Base-by-base conservation (phyloP, 345 rosid genomes). In the Hibiscus tridactylites region DNA sequence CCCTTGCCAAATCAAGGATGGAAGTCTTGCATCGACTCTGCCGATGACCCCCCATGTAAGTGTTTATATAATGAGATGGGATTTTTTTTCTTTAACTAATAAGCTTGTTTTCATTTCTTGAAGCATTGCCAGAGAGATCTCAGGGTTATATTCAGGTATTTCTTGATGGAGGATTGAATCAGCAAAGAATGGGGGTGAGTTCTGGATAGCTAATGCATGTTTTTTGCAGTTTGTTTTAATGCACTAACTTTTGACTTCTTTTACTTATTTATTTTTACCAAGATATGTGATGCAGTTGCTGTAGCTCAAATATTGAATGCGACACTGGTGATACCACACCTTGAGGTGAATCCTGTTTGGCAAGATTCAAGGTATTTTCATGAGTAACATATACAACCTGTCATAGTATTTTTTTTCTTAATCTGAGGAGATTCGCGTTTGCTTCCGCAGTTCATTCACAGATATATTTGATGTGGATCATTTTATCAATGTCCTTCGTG, bases 271-370 rank as follows among this genome's bases (percentile, higher is more conserved):
- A 9, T 73, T 3, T 6, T 75, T 78, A 16, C 66, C 19, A 52
- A 94, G 99, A 88, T 95, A 78, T 95, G 99, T 68, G 99, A 95
- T 87, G 97, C 98, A 11, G 99, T 95, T 79, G 97, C 98, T 44
- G 90, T 95, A 76, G 97, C 99, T 46, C 92, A 88, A 78, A 90
- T 92, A 70, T 76, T 92, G 74, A 95, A 95, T 62, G 94, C 89
- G 9, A 95, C 97, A 3, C 88, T 95, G 65, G 90, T 90, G 69
- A 84, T 95, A 69, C 99, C 99, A 17, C 97, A 90, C 61, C 88
- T 95, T 75, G 99, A 95, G 82, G 91, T 95, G 2, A 95, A 95
- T 82, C 90, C 97, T 19, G 98, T 95, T 73, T 95, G 99, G 99
- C 93, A 88, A 86, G 97, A 95, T 85, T 78, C 97, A 61, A 95